These are phyloP conservation scores for Plasmodium ovale DNA, from an alignment of 169 alveolate genomes.

Conservation along the genomic window DNA sequence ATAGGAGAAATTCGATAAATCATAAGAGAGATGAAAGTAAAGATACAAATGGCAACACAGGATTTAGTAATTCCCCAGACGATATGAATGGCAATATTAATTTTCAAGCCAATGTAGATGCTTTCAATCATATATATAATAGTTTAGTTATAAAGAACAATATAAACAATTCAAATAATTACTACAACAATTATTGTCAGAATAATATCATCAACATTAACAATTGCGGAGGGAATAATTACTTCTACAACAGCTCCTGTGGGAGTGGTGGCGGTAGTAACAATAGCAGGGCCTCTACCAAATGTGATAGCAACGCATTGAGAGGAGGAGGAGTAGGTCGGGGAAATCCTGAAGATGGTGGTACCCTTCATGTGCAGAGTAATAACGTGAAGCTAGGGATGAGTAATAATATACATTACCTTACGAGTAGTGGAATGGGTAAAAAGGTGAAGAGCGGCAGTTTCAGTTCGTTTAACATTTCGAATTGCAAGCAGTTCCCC, in stretches of 20 bases:
- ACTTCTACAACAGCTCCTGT: constrained; percentile 7
- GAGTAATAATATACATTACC: too few relatives aligned
- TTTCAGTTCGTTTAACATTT: too few relatives aligned
- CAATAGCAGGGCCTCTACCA: neutral
- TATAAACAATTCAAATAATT: constrained; percentile 22
- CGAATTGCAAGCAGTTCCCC: too few relatives aligned
- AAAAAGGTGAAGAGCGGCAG: too few relatives aligned
- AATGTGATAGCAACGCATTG: constrained; percentile 14
- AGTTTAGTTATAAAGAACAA: constrained; percentile 22
- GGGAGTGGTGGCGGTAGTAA: neutral
- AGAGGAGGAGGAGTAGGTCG: too few relatives aligned
- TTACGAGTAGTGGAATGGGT: too few relatives aligned
- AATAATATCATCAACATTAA: constrained; percentile 29
- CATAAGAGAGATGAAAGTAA: neutral
- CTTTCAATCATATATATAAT: constrained; percentile 20
- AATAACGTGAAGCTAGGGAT: too few relatives aligned
- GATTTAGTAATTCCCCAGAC: neutral
- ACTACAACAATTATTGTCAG: constrained; percentile 24
- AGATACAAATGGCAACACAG: neutral
- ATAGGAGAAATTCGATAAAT: neutral
- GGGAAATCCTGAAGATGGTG: too few relatives aligned
- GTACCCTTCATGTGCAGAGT: too few relatives aligned
- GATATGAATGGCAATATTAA: constrained; percentile 16
- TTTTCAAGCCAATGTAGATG: constrained; percentile 9
- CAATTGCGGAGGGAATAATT: constrained; percentile 20